Conservation (phyloP, 2,329 filamentous ascomycete species). For the Teratosphaeria pseudoeucalypti region DNA sequence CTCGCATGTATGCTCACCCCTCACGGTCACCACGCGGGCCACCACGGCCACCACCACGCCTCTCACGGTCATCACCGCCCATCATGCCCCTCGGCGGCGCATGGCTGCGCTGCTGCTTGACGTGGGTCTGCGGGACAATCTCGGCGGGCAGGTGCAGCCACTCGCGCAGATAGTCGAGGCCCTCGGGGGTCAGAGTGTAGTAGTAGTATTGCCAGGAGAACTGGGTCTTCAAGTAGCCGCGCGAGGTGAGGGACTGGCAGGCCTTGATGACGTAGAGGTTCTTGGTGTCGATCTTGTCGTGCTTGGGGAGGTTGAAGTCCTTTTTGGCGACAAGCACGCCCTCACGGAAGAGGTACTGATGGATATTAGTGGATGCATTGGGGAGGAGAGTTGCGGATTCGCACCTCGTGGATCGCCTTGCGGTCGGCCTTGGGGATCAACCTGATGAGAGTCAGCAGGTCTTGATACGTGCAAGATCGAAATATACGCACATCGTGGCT, state of each 20-base stretch:
- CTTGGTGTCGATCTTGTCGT: conserved; percentile 97
- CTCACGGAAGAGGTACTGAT: conserved; percentile 74
- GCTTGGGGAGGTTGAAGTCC: conserved; percentile 97
- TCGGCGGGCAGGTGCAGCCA: conserved; percentile 99
- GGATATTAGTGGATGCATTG: neutral
- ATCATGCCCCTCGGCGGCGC: conserved; percentile 98
- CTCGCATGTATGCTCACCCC: conserved; percentile 35
- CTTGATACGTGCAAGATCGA: neutral
- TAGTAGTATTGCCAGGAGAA: conserved; percentile 99
- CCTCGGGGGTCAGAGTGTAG: conserved; percentile 97
- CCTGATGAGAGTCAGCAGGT: conserved; percentile 39
- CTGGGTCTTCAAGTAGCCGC: conserved; percentile 98
- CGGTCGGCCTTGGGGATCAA: conserved; percentile 99
- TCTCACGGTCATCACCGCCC: conserved; percentile 73
- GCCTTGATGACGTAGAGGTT: conserved; percentile 98
- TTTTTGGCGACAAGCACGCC: conserved; percentile 94
- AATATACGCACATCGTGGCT: neutral
- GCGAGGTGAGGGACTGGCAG: conserved; percentile 93
- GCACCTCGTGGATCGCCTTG: conserved; percentile 92
- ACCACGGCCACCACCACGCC: conserved; percentile 68
- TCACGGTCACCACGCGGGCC: conserved; percentile 64
- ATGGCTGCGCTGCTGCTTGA: conserved; percentile 99
- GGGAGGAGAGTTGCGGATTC: neutral
- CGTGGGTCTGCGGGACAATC: conserved; percentile 99
- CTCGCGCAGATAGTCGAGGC: conserved; percentile 99